Base-by-base conservation (phyloP, 2,329 filamentous ascomycete species). In the Colletotrichum euphorbiae region DNA sequence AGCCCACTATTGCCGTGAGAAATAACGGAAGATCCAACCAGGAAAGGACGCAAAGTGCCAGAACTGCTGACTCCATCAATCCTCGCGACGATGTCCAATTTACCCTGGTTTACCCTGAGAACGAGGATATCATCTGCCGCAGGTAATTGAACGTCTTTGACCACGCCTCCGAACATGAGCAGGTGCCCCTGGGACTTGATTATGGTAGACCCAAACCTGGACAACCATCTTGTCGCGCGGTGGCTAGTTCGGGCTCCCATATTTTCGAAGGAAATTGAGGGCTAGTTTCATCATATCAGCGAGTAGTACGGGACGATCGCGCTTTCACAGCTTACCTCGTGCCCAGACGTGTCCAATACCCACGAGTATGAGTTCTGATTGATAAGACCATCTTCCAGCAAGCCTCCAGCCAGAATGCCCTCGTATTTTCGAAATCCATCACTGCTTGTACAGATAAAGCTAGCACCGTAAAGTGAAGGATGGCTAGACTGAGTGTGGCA, bases 321-420 rank as follows among this genome's bases (percentile, higher is more conserved):
- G 31, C 31, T 31, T 36, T 4, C 15, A 11, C 19, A 45, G 15
- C 78, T 63, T 76, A 83, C 82, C 72, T 77, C 67, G 33, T 77
- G 63, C 48, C 77, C 74, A n/a, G 77, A 75, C 28, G 78, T 75
- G 40, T 81, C 79, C 58, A 91, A 74, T 50, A 78, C 81, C 92
- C 93, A 97, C 56, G 81, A 79, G 82, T 91, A 90, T 13, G 90
- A 81, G 65, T 90, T 87, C 46, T 85, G 80, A 19, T 88, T 79
- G 13, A 97, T 81, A 8, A 84, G 81, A 3, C 91, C 92, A 75
- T 90, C 84, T 43, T 80, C 79, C 21, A 84, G 82, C 74, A 97
- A 90, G 0, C 94, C 94, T 17, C 94, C 94, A 17, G 88, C 82
- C 2, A 96, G 72, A 2, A 95, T 77, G 1, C 94, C 94, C 48